A percentile compares a stretch with the other conserved stretches of the same genome.
Evolutionary conservation across 2,329 filamentous ascomycete species (phyloP).

Genomic region (Fusarium concolor): DNA sequence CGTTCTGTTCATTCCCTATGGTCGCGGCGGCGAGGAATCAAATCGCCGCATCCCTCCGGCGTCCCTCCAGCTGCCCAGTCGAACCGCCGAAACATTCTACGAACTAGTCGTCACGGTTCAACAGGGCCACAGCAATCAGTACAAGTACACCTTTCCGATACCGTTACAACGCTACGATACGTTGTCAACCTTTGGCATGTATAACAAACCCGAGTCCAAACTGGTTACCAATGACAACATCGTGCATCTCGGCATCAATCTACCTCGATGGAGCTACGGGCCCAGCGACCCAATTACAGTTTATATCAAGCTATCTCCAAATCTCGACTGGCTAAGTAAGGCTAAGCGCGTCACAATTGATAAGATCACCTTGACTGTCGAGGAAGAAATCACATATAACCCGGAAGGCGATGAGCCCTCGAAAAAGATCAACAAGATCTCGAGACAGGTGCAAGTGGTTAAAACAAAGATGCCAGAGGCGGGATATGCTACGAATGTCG

Average conservation of each 20-base stretch:
- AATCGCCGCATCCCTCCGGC: slow-evolving; percentile 92
- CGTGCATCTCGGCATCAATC: slow-evolving; percentile 89
- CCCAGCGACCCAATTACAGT: slow-evolving; percentile 95
- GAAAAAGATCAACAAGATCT: slow-evolving; percentile 87
- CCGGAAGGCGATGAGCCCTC: slow-evolving; percentile 96
- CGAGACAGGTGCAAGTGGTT: slow-evolving; percentile 84
- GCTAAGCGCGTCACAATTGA: slow-evolving; percentile 92
- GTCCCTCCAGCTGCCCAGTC: slow-evolving; percentile 87
- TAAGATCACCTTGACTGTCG: slow-evolving; percentile 92
- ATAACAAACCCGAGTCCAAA: slow-evolving; percentile 92
- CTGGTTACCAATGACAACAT: slow-evolving; percentile 89
- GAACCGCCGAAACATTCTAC: slow-evolving; percentile 97
- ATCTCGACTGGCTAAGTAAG: slow-evolving; percentile 90
- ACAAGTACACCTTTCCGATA: slow-evolving; percentile 91
- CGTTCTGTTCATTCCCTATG: slow-evolving; percentile 96
- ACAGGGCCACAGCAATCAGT: slow-evolving; percentile 86
- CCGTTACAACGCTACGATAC: slow-evolving; percentile 95
- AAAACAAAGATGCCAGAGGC: slow-evolving; percentile 88
- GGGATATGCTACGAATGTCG: slow-evolving; percentile 93
- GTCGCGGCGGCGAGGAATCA: slow-evolving; percentile 88
- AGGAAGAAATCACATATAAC: slow-evolving; percentile 99
- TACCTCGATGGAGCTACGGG: slow-evolving; percentile 96
- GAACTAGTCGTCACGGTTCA: slow-evolving; percentile 96
- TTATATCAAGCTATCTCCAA: slow-evolving; percentile 93
- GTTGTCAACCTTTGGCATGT: slow-evolving; percentile 98